These are phyloP conservation scores for Albatrellus ellisii DNA, from an alignment of 768 basidiomycete genomes.

Conservation along the genomic window DNA sequence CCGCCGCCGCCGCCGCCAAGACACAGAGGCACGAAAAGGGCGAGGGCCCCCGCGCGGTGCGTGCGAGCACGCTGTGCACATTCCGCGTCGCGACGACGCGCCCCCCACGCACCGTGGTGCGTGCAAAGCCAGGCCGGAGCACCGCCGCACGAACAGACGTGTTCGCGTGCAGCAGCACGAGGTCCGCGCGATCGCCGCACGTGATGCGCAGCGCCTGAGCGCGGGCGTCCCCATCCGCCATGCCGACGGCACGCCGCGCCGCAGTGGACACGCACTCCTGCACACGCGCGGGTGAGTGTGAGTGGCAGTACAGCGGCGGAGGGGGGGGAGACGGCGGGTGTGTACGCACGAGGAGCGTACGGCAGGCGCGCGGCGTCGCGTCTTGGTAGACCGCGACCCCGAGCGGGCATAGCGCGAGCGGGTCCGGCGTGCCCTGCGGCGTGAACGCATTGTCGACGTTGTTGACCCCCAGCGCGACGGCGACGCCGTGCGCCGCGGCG, in stretches of 20 bases:
- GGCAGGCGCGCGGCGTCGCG: constrained; percentile 33
- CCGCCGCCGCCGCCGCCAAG: too few species aligned
- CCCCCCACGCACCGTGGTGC: constrained; percentile 38
- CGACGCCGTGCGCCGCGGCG: constrained; percentile 29
- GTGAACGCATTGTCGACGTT: constrained; percentile 59
- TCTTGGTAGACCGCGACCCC: constrained; percentile 48
- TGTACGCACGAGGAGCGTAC: constrained; percentile 33
- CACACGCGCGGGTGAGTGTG: neutral
- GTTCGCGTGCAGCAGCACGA: constrained; percentile 43
- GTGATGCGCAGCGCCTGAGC: constrained; percentile 23
- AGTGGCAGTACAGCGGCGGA: too few species aligned
- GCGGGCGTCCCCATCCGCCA: constrained; percentile 7
- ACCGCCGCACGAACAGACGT: constrained; percentile 31
- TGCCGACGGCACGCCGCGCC: constrained; percentile 38
- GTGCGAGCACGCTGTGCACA: too few species aligned
- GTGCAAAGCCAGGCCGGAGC: constrained; percentile 34
- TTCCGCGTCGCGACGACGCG: constrained; percentile 29
- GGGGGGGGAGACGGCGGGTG: too few species aligned
- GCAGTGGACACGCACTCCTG: constrained; percentile 40
- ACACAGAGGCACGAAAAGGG: too few species aligned
- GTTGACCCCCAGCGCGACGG: constrained; percentile 46
- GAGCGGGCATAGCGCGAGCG: constrained; percentile 43
- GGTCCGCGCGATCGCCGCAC: constrained; percentile 36
- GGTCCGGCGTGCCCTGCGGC: constrained; percentile 53
- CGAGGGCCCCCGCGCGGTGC: too few species aligned